Percentiles rank a stretch among this genome's conserved stretches.
These are phyloP conservation scores for Zostera marina DNA, from an alignment of 116 monocot genomes.

Conservation along the genomic window DNA sequence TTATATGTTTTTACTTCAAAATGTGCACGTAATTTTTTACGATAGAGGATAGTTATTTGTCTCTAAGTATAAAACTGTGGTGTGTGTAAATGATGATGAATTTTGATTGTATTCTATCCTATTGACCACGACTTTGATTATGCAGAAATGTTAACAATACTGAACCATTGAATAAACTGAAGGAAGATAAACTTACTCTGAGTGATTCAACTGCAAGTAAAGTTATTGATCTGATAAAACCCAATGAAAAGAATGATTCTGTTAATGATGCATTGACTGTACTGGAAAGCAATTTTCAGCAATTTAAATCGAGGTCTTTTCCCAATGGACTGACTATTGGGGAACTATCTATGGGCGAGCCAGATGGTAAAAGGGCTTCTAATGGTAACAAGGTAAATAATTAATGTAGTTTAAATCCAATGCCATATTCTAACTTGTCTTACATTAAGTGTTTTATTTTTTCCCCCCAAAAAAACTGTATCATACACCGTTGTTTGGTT, in stretches of 20 bases:
- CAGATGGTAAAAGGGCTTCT: conserved; percentile 69
- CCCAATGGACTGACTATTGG: conserved; percentile 59
- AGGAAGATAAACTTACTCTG: conserved; percentile 29
- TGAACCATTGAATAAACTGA: conserved; percentile 37
- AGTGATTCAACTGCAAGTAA: conserved; percentile 9
- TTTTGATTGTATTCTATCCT: background rate
- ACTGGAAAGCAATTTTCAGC: conserved; percentile 4
- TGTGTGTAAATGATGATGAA: background rate
- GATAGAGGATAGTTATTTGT: no score
- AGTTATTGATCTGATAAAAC: background rate
- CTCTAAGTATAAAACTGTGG: background rate
- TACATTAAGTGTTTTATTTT: no score
- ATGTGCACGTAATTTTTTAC: no score
- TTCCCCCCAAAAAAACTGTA: no score
- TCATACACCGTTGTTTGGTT: no score
- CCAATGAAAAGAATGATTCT: conserved; percentile 6
- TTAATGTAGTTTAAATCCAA: no score
- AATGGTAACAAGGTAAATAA: conserved; percentile 47
- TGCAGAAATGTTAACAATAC: conserved; percentile 10
- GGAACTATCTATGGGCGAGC: conserved; percentile 68
- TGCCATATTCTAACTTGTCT: no score
- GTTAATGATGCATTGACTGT: conserved; percentile 4
- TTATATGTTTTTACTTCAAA: no score
- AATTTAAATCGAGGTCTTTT: conserved; percentile 27
- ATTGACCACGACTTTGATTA: background rate